phyloP scores from a whole-genome alignment of 192 early-diverging fungal species.

The Coemansia sp. region DNA sequence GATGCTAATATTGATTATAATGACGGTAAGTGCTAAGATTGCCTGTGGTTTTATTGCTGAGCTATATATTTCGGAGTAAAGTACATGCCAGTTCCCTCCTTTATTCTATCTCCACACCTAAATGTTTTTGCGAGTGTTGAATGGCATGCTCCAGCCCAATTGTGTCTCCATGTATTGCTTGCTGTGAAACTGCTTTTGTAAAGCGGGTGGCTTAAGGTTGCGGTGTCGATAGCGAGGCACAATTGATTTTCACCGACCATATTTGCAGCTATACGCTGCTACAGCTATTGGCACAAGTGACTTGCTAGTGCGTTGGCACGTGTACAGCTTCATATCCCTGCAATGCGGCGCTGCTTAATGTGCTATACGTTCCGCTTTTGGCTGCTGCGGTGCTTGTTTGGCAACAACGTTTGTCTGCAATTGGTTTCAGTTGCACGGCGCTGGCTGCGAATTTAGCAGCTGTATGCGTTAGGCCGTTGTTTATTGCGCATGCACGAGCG shows the following conservation, averaged over 20 bases:
- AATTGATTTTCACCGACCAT: not conserved
- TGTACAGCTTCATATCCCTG: not conserved
- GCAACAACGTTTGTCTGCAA: not conserved
- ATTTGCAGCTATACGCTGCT: not conserved
- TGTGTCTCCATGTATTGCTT: not conserved
- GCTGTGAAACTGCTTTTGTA: not conserved
- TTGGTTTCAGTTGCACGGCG: not conserved
- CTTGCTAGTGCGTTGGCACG: not conserved
- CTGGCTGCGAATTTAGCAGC: not conserved
- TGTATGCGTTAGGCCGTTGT: not conserved
- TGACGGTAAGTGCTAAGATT: not conserved
- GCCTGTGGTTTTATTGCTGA: not conserved
- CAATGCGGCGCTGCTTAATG: not conserved
- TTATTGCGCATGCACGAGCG: not conserved
- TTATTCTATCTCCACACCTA: not conserved
- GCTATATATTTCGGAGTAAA: not conserved
- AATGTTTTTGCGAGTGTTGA: not conserved
- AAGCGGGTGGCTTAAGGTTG: slow-evolving; percentile 14
- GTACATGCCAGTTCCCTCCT: not conserved
- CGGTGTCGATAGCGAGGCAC: not conserved
- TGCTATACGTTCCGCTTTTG: not conserved
- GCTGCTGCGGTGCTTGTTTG: not conserved
- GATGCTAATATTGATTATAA: not conserved
- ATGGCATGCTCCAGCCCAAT: not conserved
- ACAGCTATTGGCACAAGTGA: not conserved